Percentiles rank a stretch among this genome's conserved stretches.
Evolutionary conservation across 2,329 filamentous ascomycete species (phyloP).

Genomic region (Fusarium chlamydosporum): DNA sequence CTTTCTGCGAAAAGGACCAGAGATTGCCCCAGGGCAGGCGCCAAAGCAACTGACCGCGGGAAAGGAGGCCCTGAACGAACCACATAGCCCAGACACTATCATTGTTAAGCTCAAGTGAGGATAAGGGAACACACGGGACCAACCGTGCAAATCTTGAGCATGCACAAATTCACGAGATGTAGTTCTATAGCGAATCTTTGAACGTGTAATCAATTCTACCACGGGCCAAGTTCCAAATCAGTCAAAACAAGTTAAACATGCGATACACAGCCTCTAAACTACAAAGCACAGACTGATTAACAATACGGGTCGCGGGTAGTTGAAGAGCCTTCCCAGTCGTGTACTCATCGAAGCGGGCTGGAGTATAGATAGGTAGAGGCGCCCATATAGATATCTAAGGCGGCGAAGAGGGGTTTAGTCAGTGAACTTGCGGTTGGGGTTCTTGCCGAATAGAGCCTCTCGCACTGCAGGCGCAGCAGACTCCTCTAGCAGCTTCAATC

Average conservation of each 20-base stretch:
- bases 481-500: conserved; percentile 85
- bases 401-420: conserved; percentile 70
- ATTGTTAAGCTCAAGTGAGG: conserved; percentile 38
- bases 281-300: conserved; percentile 50
- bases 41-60: conserved; percentile 10
- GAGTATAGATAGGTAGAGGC: conserved; percentile 35
- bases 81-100: conserved; percentile 37
- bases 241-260: conserved; percentile 46
- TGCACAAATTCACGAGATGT: conserved; percentile 14
- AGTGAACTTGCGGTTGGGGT: conserved; percentile 94
- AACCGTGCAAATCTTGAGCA: not conserved
- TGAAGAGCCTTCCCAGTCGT: conserved; percentile 40
- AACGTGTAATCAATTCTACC: conserved; percentile 49
- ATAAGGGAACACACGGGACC: not conserved
- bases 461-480: conserved; percentile 88
- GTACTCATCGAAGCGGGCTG: conserved; percentile 35
- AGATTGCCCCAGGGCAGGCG: not conserved
- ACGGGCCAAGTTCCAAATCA: conserved; percentile 46
- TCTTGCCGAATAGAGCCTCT: conserved; percentile 90
- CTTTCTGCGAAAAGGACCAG: conserved; percentile 57
- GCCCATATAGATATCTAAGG: conserved; percentile 21
- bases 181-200: conserved; percentile 35
- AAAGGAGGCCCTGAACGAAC: conserved; percentile 11
- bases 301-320: conserved; percentile 47
- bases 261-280: conserved; percentile 57